Percentiles rank a stretch among this genome's conserved stretches.
These are phyloP conservation scores for Coniochaeta sp. DNA, from an alignment of 2,329 filamentous ascomycete genomes.

Conservation along the genomic window DNA sequence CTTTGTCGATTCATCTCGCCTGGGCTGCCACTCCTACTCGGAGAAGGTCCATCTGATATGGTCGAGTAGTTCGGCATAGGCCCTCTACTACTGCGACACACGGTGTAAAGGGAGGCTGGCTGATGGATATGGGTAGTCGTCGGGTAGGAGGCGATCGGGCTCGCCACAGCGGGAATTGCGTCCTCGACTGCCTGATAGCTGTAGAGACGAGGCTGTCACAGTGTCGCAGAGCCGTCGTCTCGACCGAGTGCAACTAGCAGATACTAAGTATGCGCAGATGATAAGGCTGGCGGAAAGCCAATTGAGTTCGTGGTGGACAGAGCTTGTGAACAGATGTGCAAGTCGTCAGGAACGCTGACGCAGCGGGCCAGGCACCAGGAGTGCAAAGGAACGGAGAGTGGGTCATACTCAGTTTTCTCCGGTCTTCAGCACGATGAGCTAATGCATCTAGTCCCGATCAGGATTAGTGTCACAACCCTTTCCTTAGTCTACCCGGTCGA, in stretches of 20 bases:
- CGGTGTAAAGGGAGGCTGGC: not conserved
- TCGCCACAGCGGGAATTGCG: not conserved
- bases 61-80: conserved; percentile 50
- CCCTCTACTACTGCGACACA: conserved; percentile 4
- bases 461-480: not conserved
- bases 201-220: not conserved
- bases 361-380: not conserved
- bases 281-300: not conserved
- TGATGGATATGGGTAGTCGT: not conserved
- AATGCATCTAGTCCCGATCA: not conserved
- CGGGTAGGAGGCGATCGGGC: not conserved
- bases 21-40: conserved; percentile 23
- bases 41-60: conserved; percentile 40
- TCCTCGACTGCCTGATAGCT: not conserved
- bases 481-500: not conserved
- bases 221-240: not conserved
- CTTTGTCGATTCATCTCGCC: conserved; percentile 46
- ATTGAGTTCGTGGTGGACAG: not conserved
- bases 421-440: not conserved
- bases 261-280: not conserved
- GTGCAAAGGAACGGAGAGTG: not conserved
- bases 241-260: not conserved
- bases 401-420: not conserved
- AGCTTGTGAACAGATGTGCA: not conserved
- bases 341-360: not conserved